Base-by-base conservation (phyloP, 176 grass and related monocot species). In the Aegilops tauschii region DNA sequence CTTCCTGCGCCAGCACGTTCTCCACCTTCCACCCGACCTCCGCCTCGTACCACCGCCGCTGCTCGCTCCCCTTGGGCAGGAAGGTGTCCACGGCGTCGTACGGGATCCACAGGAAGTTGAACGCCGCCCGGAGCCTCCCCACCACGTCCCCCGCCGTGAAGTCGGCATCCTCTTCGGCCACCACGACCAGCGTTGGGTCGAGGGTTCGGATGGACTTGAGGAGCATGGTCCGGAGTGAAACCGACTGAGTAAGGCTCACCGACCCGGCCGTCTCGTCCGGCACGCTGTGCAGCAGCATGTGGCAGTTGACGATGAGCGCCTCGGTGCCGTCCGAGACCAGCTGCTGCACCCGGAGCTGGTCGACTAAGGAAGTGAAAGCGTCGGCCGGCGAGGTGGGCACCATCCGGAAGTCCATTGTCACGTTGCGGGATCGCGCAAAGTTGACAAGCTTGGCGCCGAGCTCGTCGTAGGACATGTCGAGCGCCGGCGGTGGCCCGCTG, bases 51-150 rank as follows among this genome's bases (percentile, higher is more conserved):
- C 97, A 97, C 80, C 86, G 86, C 72, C 94, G 83, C 88, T 93
- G 97, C 87, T 99, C 90, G 82, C 94, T 97, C 13, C 92, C 97
- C 79, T 92, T 93, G 52, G 87, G 82, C 70, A 97, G 85, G 90
- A 96, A 99, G 65, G 97, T 97, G 86, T 99, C 97, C 29, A 95
- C 92, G 5, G 97, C 92, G 88, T 99, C 97, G 54, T 94, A 99
- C 28, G 97, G 97, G 83, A 99, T 99, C 97, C 97, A 99, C 37
- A 99, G 70, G 76, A 90, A 99, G 73, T 97, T 99, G 90, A 99
- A 99, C 30, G 97, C 92, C 65, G 97, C 87, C 31, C 94, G 86
- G 17, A 99, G 87, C 88, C 97, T 63, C 12, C 78, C 81, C 4
- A 93, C 92, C 17, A 97, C 92, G 88, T 99, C 97, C 17, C 17